phyloP scores from a whole-genome alignment of 2,329 filamentous ascomycete genomes.

The Neonectria neomacrospora region DNA sequence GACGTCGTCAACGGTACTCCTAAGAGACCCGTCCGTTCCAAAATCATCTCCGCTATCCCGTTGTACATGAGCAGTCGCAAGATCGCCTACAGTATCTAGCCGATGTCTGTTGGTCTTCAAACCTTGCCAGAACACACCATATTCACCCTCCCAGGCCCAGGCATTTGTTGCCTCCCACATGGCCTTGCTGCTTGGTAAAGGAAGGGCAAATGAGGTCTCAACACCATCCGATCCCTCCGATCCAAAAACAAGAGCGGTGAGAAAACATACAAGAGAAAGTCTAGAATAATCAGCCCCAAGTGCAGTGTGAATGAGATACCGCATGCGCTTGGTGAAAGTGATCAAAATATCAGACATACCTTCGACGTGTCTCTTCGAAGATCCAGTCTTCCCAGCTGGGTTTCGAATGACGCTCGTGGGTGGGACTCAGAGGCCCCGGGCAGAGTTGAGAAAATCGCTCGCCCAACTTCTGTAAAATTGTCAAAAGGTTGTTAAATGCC shows the following conservation, averaged over 20 bases:
- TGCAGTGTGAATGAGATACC: not conserved
- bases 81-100: not conserved
- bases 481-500: not conserved
- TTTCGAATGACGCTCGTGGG: conserved; percentile 1
- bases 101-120: not conserved
- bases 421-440: conserved; percentile 1
- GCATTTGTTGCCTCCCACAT: conserved; percentile 5
- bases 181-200: conserved; percentile 1
- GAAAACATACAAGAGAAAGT: conserved; percentile 1
- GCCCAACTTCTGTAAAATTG: not conserved
- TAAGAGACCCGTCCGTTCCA: not conserved
- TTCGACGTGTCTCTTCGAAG: conserved; percentile 12
- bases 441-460: conserved; percentile 3
- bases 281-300: not conserved
- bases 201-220: not conserved
- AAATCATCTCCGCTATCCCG: no score
- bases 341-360: not conserved
- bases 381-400: conserved; percentile 13
- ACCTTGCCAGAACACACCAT: not conserved
- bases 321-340: not conserved
- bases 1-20: not conserved
- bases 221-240: not conserved
- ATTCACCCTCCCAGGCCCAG: conserved; percentile 2
- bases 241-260: not conserved
- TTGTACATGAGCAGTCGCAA: not conserved